phyloP scores from a whole-genome alignment of 257 asterid genomes.

The Asclepias syriaca region DNA sequence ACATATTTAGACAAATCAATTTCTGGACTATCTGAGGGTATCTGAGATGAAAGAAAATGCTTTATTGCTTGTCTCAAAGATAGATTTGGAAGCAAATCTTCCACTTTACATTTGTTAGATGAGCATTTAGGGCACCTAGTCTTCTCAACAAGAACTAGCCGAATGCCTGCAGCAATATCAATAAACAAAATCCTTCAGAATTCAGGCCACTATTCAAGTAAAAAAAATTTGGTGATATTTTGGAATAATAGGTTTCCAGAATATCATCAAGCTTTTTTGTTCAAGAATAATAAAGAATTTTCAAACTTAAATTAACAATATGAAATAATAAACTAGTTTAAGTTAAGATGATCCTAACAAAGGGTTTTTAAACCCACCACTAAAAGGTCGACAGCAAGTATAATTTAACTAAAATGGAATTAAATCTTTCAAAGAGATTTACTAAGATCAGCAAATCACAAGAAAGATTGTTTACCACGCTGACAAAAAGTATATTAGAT shows the following conservation, averaged over 20 bases:
- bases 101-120: conserved; percentile 57
- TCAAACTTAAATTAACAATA: neutral
- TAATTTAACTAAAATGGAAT: neutral
- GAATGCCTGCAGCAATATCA: conserved; percentile 49
- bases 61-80: conserved; percentile 66
- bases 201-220: neutral
- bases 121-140: conserved; percentile 78
- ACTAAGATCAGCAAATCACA: neutral
- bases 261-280: too few species aligned
- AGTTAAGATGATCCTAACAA: neutral
- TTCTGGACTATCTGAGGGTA: conserved; percentile 41
- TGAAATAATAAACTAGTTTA: too few species aligned
- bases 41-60: conserved; percentile 65
- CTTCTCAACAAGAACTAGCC: conserved; percentile 51
- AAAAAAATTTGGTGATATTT: neutral
- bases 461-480: neutral
- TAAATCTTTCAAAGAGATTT: neutral
- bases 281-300: neutral
- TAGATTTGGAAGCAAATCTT: conserved; percentile 75
- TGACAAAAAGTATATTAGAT: neutral
- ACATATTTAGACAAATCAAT: conserved; percentile 51
- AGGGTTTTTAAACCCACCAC: neutral
- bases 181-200: conserved; percentile 1
- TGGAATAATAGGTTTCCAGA: neutral
- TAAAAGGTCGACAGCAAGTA: neutral